phyloP scores from a whole-genome alignment of 495 filamentous ascomycete genomes.

The Astrothelium subdiscretum region DNA sequence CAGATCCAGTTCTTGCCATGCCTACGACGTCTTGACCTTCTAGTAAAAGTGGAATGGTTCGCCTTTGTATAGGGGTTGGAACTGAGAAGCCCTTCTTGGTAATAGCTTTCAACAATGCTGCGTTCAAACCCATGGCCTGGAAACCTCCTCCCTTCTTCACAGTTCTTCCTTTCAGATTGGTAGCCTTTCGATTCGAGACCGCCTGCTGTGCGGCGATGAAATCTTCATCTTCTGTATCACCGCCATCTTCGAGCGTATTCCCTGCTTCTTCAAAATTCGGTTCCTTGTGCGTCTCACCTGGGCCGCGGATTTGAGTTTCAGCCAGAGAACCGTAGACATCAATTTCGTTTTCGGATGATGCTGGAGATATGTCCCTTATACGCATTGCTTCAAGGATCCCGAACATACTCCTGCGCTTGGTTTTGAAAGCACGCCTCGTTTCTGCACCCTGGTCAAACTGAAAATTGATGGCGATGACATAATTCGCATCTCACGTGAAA shows the following conservation, averaged over 20 bases:
- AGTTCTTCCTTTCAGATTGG: constrained; percentile 70
- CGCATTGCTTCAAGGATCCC: constrained; percentile 40
- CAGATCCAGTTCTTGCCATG: constrained; percentile 94
- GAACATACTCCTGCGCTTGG: too few species aligned
- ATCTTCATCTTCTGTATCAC: constrained; percentile 56
- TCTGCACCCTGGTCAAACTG: too few species aligned
- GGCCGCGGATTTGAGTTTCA: background rate
- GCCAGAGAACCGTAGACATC: constrained; percentile 55
- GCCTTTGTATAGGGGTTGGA: constrained; percentile 93
- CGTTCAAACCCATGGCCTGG: constrained; percentile 86
- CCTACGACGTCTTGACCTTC: constrained; percentile 87
- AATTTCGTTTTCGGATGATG: constrained; percentile 77
- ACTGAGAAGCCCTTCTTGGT: constrained; percentile 86
- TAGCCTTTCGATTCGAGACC: constrained; percentile 70
- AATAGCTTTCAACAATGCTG: constrained; percentile 75
- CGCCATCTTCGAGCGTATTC: constrained; percentile 1
- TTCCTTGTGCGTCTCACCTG: background rate
- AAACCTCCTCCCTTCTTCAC: constrained; percentile 94
- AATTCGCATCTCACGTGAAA: background rate
- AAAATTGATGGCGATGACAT: too few species aligned
- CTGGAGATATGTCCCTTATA: constrained; percentile 45
- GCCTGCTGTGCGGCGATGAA: constrained; percentile 82
- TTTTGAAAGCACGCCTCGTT: too few species aligned
- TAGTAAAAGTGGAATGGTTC: constrained; percentile 83
- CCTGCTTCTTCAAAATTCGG: background rate